Percentiles rank a stretch among this genome's conserved stretches.
Evolutionary conservation across 1,139 yeast species (phyloP).

Genomic region (Zygoascus meyerae): DNA sequence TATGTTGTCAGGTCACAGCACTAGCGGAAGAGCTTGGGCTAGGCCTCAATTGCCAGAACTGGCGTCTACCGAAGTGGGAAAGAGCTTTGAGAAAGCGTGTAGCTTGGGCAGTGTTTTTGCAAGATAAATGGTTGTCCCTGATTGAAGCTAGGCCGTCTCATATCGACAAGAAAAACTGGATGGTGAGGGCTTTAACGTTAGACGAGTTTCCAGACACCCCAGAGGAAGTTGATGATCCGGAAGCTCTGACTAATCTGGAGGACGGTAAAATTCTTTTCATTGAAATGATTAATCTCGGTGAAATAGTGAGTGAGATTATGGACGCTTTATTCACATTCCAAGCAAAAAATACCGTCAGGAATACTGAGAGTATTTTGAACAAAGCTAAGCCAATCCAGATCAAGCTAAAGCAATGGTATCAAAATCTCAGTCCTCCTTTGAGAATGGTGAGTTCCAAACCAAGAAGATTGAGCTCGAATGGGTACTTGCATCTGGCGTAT

Average conservation of each 20-base stretch:
- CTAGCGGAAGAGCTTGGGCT: conserved; percentile 81
- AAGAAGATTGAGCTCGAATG: conserved; percentile 45
- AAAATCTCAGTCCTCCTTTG: conserved; percentile 61
- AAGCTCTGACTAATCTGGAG: conserved; percentile 64
- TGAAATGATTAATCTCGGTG: conserved; percentile 61
- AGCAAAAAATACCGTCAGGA: conserved; percentile 51
- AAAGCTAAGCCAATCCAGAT: conserved; percentile 83
- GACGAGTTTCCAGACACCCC: conserved; percentile 36
- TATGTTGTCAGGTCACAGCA: conserved; percentile 81
- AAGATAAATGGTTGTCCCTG: conserved; percentile 81
- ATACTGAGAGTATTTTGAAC: conserved; percentile 60
- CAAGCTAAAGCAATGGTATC: conserved; percentile 77
- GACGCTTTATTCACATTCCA: conserved; percentile 64
- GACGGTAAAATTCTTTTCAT: conserved; percentile 62
- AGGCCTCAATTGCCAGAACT: conserved; percentile 75
- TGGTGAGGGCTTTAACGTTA: conserved; percentile 28
- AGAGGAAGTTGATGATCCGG: conserved; percentile 51
- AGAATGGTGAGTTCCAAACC: conserved; percentile 32
- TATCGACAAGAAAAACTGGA: conserved; percentile 31
- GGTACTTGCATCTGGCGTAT: conserved; percentile 75
- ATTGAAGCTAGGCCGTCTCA: conserved; percentile 80
- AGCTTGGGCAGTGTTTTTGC: conserved; percentile 91
- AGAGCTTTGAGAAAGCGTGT: conserved; percentile 73
- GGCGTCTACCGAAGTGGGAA: conserved; percentile 94
- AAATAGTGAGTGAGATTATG: conserved; percentile 66